These are phyloP conservation scores for Artemisia argyi DNA, from an alignment of 129 eudicot genomes.

Conservation along the genomic window DNA sequence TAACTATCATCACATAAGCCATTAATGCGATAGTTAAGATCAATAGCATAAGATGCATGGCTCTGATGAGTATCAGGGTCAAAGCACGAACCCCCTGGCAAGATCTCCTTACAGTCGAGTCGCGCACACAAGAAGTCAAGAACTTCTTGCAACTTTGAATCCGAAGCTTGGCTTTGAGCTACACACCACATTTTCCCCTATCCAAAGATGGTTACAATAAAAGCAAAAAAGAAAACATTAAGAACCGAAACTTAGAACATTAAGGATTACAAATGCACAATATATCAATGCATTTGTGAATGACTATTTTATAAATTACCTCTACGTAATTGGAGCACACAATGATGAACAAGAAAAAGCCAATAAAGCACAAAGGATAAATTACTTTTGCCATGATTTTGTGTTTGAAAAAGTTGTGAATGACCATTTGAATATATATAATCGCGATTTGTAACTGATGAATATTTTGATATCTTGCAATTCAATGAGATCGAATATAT, in stretches of 20 bases:
- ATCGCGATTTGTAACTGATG: not conserved
- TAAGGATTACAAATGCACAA: not conserved
- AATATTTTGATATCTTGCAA: not conserved
- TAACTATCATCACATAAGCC: conserved; percentile 17
- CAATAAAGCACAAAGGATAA: not conserved
- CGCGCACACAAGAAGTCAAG: not conserved
- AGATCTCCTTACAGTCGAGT: not conserved
- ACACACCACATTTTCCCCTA: conserved; percentile 27
- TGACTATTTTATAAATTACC: not conserved
- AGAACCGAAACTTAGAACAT: too few species aligned
- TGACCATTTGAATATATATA: conserved; percentile 3
- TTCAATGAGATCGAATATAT: not conserved
- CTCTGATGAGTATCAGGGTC: not conserved
- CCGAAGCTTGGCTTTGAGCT: not conserved
- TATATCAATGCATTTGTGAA: not conserved
- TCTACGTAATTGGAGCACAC: conserved; percentile 4
- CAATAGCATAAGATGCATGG: conserved; percentile 23
- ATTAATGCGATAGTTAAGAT: not conserved
- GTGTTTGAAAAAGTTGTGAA: not conserved
- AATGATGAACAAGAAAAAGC: conserved; percentile 7
- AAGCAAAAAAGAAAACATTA: not conserved
- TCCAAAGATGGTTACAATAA: not conserved
- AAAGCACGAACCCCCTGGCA: conserved; percentile 10
- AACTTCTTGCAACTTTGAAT: not conserved
- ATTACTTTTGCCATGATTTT: conserved; percentile 5